Evolutionary conservation across 177 flowering plant species (phyloP).

Genomic region (Vitis hybrid): DNA sequence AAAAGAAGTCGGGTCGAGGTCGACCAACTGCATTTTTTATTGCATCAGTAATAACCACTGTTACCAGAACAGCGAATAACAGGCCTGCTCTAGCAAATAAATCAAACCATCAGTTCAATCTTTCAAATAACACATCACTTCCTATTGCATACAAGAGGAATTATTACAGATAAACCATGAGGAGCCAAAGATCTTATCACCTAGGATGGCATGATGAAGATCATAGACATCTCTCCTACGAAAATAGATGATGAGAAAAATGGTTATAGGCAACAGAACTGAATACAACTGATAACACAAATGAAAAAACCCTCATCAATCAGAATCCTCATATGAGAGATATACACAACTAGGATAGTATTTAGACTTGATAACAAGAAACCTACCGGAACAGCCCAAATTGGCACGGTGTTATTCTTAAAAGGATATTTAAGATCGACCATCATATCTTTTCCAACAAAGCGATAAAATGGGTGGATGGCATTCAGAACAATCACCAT

Average conservation of each 20-base stretch:
- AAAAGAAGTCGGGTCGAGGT: conserved; percentile 69
- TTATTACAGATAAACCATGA: not conserved
- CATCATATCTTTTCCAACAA: conserved; percentile 71
- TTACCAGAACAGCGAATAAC: conserved; percentile 46
- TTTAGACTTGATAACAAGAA: not conserved
- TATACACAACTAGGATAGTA: not conserved
- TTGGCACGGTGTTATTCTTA: conserved; percentile 55
- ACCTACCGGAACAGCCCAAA: conserved; percentile 65
- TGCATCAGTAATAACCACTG: conserved; percentile 56
- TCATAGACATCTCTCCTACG: conserved; percentile 58
- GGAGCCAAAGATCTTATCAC: conserved; percentile 19
- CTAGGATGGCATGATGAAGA: conserved; percentile 59
- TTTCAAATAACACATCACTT: not conserved
- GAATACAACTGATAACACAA: conserved; percentile 38
- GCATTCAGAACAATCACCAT: conserved; percentile 31
- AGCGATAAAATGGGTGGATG: conserved; percentile 61
- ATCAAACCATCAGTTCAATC: not conserved
- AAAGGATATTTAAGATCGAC: conserved; percentile 60
- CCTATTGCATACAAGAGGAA: not conserved
- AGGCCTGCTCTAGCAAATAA: conserved; percentile 40
- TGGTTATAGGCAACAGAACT: conserved; percentile 34
- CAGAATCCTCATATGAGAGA: not conserved
- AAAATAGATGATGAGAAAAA: conserved; percentile 38
- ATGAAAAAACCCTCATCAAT: not conserved
- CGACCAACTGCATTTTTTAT: conserved; percentile 68